phyloP scores from a whole-genome alignment of 805 yeast genomes.

The Kodamaea fukazawae region DNA sequence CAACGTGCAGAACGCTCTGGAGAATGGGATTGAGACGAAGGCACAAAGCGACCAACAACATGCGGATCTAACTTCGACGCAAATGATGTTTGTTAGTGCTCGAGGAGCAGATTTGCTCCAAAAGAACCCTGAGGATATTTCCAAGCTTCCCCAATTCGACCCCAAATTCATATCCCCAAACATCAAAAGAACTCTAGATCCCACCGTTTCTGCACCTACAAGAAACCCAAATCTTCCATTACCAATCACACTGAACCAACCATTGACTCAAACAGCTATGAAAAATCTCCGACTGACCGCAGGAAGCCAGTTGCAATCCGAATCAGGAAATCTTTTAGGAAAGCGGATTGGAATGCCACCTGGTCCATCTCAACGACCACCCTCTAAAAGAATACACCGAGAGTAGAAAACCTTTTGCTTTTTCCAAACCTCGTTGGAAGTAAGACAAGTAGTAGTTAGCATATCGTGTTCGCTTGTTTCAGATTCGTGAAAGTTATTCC shows the following conservation, averaged over 20 bases:
- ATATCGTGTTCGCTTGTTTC: no score
- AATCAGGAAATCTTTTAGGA: conserved; percentile 14
- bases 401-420: no score
- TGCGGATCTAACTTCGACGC: conserved; percentile 9
- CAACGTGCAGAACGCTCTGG: conserved; percentile 1
- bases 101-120: conserved; percentile 59
- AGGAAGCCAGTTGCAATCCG: not conserved
- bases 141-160: conserved; percentile 57
- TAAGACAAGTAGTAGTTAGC: no score
- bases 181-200: conserved; percentile 59
- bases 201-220: conserved; percentile 50
- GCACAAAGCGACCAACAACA: conserved; percentile 1
- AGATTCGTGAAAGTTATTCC: no score
- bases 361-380: conserved; percentile 20
- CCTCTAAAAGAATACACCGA: conserved; percentile 23
- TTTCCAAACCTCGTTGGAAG: no score
- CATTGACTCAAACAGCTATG: conserved; percentile 3
- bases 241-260: conserved; percentile 14
- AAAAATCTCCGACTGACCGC: not conserved
- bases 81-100: conserved; percentile 55
- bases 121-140: conserved; percentile 33
- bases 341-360: conserved; percentile 39
- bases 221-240: conserved; percentile 9
- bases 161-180: conserved; percentile 49
- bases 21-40: conserved; percentile 1